Percentiles rank a stretch among this genome's conserved stretches.
phyloP scores from a whole-genome alignment of 176 grass and related monocot genomes.

The Elaeis guineensis region DNA sequence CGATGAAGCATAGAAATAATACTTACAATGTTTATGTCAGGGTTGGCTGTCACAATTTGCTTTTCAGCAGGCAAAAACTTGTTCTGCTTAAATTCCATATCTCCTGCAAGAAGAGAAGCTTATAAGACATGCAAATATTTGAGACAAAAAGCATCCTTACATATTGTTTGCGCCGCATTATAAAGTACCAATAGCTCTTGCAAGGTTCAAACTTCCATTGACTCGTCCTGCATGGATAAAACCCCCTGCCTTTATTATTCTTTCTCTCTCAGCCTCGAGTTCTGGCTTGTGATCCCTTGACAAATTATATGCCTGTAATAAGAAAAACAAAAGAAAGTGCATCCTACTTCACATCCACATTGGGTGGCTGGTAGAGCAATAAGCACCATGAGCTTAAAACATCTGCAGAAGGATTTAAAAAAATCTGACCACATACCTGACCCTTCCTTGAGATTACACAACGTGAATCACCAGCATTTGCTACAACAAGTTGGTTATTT shows the following conservation, averaged over 20 bases:
- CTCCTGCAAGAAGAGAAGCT: constrained; percentile 38
- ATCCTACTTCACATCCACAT: background rate
- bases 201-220: constrained; percentile 43
- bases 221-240: background rate
- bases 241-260: background rate
- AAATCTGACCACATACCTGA: constrained; percentile 36
- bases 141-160: background rate
- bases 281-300: constrained; percentile 97
- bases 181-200: constrained; percentile 74
- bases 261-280: constrained; percentile 75
- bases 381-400: background rate
- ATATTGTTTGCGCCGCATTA: background rate
- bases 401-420: constrained; percentile 7
- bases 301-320: constrained; percentile 1
- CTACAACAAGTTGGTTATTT: constrained; percentile 74
- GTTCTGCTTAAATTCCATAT: constrained; percentile 98
- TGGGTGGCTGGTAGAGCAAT: no score
- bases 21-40: constrained; percentile 85
- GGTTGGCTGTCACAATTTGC: constrained; percentile 83
- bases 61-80: constrained; percentile 78
- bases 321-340: background rate
- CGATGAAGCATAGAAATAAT: constrained; percentile 3
- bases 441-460: constrained; percentile 95
- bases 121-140: constrained; percentile 7
- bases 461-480: constrained; percentile 95